Percentiles rank a stretch among this genome's conserved stretches.
Evolutionary conservation across 2,329 filamentous ascomycete genomes (phyloP).

Genomic region (Penicillium digitatum): DNA sequence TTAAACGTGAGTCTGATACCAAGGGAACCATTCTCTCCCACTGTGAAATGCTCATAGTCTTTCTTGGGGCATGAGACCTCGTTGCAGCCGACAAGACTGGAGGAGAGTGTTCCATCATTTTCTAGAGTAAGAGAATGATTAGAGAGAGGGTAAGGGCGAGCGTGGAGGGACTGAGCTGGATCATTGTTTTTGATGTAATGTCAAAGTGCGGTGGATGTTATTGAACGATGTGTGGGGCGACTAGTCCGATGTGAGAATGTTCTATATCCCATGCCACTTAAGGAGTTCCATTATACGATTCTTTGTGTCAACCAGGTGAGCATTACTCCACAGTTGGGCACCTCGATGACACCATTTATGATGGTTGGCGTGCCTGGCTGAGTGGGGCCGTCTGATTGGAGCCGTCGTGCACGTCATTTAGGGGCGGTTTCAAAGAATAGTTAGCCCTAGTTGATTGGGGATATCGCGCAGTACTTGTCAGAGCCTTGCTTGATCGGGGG

Average conservation of each 20-base stretch:
- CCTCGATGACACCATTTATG: background rate
- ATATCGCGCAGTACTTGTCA: background rate
- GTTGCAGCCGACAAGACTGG: background rate
- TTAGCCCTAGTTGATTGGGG: background rate
- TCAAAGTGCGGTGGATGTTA: background rate
- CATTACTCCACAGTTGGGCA: background rate
- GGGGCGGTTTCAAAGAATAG: background rate
- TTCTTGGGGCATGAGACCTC: background rate
- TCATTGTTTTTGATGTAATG: background rate
- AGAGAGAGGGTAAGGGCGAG: background rate
- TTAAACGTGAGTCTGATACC: background rate
- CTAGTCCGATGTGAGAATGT: background rate
- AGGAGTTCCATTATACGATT: background rate
- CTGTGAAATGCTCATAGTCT: background rate
- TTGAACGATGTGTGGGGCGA: background rate
- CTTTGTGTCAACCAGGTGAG: background rate
- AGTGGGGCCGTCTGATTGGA: background rate
- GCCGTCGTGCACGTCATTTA: background rate
- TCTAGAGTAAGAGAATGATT: background rate
- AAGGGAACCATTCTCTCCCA: background rate
- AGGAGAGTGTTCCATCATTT: background rate
- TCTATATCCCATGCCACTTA: too few species aligned
- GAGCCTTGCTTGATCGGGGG: too few species aligned
- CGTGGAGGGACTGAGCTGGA: background rate
- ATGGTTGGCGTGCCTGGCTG: background rate